Percentiles rank a stretch among this genome's conserved stretches.
phyloP scores from a whole-genome alignment of 1,284 basidiomycete species.

The Trametes versicolor region DNA sequence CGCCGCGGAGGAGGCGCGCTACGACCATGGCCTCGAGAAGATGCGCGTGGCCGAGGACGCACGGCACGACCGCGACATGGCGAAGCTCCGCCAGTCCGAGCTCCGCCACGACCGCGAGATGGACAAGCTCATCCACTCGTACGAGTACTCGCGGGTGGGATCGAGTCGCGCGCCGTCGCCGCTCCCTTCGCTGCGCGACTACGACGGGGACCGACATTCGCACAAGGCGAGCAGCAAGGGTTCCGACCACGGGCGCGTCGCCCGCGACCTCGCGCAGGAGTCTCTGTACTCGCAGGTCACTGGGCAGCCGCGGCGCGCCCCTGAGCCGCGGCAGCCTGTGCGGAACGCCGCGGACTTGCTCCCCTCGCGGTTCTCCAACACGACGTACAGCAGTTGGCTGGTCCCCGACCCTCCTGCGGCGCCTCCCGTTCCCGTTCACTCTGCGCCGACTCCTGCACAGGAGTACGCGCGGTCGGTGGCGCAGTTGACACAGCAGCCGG shows the following conservation, averaged over 20 bases:
- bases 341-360: slow-evolving; percentile 52
- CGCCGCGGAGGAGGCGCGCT: slow-evolving; percentile 59
- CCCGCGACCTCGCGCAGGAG: slow-evolving; percentile 50
- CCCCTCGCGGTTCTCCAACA: slow-evolving; percentile 56
- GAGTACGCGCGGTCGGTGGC: slow-evolving; percentile 60
- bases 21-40: slow-evolving; percentile 55
- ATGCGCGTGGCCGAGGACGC: slow-evolving; percentile 63
- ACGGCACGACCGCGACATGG: slow-evolving; percentile 58
- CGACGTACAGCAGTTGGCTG: slow-evolving; percentile 47
- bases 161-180: slow-evolving; percentile 52
- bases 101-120: slow-evolving; percentile 59
- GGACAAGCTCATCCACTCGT: slow-evolving; percentile 60
- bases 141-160: slow-evolving; percentile 53
- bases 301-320: slow-evolving; percentile 62
- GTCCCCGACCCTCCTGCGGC: slow-evolving; percentile 36
- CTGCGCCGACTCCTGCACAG: slow-evolving; percentile 64
- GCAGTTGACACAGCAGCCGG: slow-evolving; percentile 18
- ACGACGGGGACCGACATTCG: slow-evolving; percentile 35
- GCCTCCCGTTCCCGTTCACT: slow-evolving; percentile 27
- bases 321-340: slow-evolving; percentile 76
- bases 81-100: slow-evolving; percentile 54
- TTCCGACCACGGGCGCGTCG: slow-evolving; percentile 7
- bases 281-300: slow-evolving; percentile 78
- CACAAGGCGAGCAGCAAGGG: slow-evolving; percentile 29
- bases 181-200: slow-evolving; percentile 42